Conservation (phyloP, 1,284 basidiomycete genomes). For the Pascua guehoae region DNA sequence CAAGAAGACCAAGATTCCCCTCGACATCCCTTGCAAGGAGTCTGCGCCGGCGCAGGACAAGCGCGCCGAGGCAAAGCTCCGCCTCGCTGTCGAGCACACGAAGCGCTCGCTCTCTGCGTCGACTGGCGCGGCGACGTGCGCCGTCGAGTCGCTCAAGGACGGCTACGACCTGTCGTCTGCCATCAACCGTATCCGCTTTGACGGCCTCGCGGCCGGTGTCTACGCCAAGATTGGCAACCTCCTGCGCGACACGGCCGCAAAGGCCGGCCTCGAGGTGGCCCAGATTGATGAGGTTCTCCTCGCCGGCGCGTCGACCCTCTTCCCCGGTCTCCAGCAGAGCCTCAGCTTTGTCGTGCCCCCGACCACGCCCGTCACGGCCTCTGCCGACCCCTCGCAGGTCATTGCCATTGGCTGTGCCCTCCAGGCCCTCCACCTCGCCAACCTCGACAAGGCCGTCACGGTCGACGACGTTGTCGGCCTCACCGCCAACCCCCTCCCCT, state of each 20-base stretch:
- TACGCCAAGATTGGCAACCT: constrained; percentile 68
- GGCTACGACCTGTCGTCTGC: constrained; percentile 86
- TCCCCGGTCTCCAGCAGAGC: constrained; percentile 78
- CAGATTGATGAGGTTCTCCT: constrained; percentile 86
- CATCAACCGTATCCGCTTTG: constrained; percentile 93
- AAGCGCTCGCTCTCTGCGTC: constrained; percentile 90
- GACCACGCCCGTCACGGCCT: constrained; percentile 56
- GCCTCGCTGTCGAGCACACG: constrained; percentile 89
- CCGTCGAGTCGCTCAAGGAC: constrained; percentile 90
- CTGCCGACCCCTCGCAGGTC: constrained; percentile 79
- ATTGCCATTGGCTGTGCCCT: constrained; percentile 84
- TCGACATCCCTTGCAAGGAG: constrained; percentile 60
- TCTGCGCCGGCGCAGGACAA: constrained; percentile 60
- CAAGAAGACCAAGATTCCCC: constrained; percentile 84
- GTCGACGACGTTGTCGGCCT: constrained; percentile 54
- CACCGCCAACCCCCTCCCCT: constrained; percentile 53
- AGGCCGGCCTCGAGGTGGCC: constrained; percentile 67
- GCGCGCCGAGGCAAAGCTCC: constrained; percentile 88
- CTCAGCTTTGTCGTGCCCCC: constrained; percentile 69
- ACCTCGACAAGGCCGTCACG: constrained; percentile 51
- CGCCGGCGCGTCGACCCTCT: constrained; percentile 78
- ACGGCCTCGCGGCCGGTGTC: constrained; percentile 72
- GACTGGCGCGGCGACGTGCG: constrained; percentile 79
- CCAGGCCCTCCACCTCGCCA: constrained; percentile 70
- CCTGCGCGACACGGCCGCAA: constrained; percentile 61